Evolutionary conservation across 371 early-diverging fungal genomes (phyloP).

Genomic region (Blastocladiella emersonii): DNA sequence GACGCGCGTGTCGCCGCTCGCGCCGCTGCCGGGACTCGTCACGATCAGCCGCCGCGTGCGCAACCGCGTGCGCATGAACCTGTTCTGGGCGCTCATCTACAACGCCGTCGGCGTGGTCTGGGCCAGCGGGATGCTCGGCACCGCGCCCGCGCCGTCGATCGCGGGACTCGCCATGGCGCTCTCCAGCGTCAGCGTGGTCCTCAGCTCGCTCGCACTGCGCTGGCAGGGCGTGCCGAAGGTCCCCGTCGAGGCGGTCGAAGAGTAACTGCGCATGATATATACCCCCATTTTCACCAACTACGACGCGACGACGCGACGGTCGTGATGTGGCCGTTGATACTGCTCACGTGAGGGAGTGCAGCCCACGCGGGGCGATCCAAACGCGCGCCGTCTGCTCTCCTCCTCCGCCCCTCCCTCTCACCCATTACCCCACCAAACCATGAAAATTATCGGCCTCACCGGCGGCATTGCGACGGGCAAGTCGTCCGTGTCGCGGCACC

Average conservation of each 20-base stretch:
- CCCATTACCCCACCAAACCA: no score
- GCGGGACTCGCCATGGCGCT: conserved; percentile 74
- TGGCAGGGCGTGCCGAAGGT: not conserved
- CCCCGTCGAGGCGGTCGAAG: no score
- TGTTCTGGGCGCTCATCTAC: conserved; percentile 67
- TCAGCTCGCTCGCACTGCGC: conserved; percentile 46
- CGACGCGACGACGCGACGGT: no score
- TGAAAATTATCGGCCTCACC: conserved; percentile 80
- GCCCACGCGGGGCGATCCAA: no score
- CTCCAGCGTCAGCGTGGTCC: conserved; percentile 58
- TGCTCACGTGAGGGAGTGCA: no score
- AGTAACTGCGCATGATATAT: no score
- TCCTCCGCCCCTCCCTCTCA: no score
- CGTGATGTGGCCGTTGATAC: no score
- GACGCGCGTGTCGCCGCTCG: conserved; percentile 36
- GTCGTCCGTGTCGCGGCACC: conserved; percentile 59
- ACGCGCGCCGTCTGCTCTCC: no score
- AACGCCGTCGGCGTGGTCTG: conserved; percentile 62
- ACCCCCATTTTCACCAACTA: no score
- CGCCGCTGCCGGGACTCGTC: conserved; percentile 49
- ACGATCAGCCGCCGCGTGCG: conserved; percentile 46
- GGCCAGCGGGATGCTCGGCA: conserved; percentile 61
- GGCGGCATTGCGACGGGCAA: conserved; percentile 69
- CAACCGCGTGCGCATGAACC: conserved; percentile 56
- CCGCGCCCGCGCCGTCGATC: conserved; percentile 48